Base-by-base conservation (phyloP, 257 asterid species). In the Mitragyna speciosa region DNA sequence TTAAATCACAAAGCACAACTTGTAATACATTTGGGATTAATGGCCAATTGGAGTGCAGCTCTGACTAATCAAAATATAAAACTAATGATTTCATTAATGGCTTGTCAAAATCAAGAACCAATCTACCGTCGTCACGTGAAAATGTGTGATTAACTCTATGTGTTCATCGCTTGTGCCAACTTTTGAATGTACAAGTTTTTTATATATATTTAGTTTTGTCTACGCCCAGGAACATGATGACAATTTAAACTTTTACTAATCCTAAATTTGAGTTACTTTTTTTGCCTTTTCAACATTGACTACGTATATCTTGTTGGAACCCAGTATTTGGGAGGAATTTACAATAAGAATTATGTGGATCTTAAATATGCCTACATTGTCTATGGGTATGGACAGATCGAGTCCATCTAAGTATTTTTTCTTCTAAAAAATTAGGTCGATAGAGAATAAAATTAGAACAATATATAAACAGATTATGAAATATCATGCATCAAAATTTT, bases 71-170 rank as follows among this genome's bases (percentile, higher is more conserved):
- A 76, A 41, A 65, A 2, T 10, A 22, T 61, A 64, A 30, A 26
- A 28, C 41, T 1, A 43, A 20, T 16, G 6, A 49, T 5, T 64
- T 73, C 39, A 73, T 2, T 51, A 64, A 16, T 51, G 82, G 78
- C 79, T 48, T 43, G 81, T 79, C 86, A 80, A 85, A 81, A 45
- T 47, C 78, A 64, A 79, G 26, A 36, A 73, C 68, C 67, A 70
- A 75, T 17, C 45, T 5, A 61, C 52, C 43, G 83, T 77, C 48
- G 64, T 83, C 90, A 82, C 86, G 81, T 85, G 85, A 33, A 68
- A 64, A 43, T 45, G 24, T 12, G 69, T 74, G 45, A 74, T 63
- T 43, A 81, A 9, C n/a, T 58, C 0, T 8, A 24, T n/a, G 33
- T 61, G 33, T 61, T 61, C 67, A n/a, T 61, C 16, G 67, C 67